A percentile compares a stretch with the other conserved stretches of the same genome.
Conservation (phyloP, 208 protist genomes). For the Wallacemonas sp. region DNA sequence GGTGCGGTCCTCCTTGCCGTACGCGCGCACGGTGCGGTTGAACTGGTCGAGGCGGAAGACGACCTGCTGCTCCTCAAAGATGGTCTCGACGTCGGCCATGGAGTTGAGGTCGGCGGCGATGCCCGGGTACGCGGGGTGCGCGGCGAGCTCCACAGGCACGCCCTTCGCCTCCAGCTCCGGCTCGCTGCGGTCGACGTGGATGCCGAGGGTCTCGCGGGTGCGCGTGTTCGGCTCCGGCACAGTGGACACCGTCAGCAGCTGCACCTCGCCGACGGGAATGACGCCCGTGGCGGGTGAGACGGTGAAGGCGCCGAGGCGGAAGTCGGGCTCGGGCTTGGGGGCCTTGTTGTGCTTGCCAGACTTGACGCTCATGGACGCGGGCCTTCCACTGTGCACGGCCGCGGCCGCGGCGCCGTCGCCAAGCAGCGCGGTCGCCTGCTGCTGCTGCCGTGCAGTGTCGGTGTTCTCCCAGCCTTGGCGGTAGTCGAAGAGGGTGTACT, state of each 20-base stretch:
- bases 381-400: background rate
- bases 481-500: constrained; percentile 82
- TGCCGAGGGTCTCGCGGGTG: constrained; percentile 83
- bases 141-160: constrained; percentile 90
- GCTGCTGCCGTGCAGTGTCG: constrained; percentile 4
- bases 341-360: constrained; percentile 15
- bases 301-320: constrained; percentile 78
- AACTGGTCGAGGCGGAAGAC: constrained; percentile 82
- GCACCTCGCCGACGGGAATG: constrained; percentile 64
- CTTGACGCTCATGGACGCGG: constrained; percentile 9
- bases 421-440: background rate
- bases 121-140: constrained; percentile 92
- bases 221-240: constrained; percentile 57
- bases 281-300: constrained; percentile 63
- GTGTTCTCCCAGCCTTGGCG: constrained; percentile 40
- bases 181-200: constrained; percentile 91
- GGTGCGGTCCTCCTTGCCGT: constrained; percentile 86
- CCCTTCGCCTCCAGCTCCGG: constrained; percentile 68
- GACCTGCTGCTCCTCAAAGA: constrained; percentile 98
- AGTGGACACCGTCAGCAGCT: constrained; percentile 73
- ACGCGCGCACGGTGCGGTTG: constrained; percentile 69
- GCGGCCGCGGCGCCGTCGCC: background rate
- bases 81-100: constrained; percentile 79
- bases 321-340: constrained; percentile 37
- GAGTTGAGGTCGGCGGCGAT: constrained; percentile 90